These are phyloP conservation scores for Conoideocrella luteorostrata DNA, from an alignment of 2,329 filamentous ascomycete species.

Conservation along the genomic window DNA sequence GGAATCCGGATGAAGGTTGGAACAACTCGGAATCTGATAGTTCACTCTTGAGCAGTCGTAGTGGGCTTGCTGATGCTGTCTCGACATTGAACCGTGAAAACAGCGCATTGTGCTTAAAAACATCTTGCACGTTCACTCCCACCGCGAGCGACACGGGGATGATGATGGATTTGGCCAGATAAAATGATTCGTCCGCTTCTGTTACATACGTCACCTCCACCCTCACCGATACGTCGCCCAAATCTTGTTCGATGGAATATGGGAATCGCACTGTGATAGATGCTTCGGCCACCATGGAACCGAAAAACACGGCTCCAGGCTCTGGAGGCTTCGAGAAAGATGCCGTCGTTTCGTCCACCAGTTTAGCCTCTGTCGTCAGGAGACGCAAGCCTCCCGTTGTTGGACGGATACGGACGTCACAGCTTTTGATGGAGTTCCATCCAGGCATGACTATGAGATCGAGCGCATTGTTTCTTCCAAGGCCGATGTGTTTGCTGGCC, in stretches of 20 bases:
- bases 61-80: conserved; percentile 66
- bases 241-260: conserved; percentile 76
- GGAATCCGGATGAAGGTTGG: conserved; percentile 52
- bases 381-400: conserved; percentile 61
- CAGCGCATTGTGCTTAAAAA: conserved; percentile 76
- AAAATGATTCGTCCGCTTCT: conserved; percentile 43
- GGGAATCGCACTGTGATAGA: conserved; percentile 60
- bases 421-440: conserved; percentile 60
- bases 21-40: conserved; percentile 67
- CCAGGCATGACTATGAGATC: conserved; percentile 69
- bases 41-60: conserved; percentile 65
- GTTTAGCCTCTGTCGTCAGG: conserved; percentile 51
- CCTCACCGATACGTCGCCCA: conserved; percentile 63
- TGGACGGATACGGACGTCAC: conserved; percentile 55
- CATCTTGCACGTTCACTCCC: conserved; percentile 93
- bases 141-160: conserved; percentile 73
- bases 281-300: conserved; percentile 36
- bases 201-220: conserved; percentile 73
- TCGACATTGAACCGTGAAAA: conserved; percentile 91
- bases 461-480: conserved; percentile 72
- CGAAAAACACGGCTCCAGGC: conserved; percentile 46
- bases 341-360: conserved; percentile 35
- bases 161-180: conserved; percentile 43
- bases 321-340: conserved; percentile 45
- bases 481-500: conserved; percentile 64